Base-by-base conservation (phyloP, 2,329 filamentous ascomycete genomes). In the Fusarium setosum region DNA sequence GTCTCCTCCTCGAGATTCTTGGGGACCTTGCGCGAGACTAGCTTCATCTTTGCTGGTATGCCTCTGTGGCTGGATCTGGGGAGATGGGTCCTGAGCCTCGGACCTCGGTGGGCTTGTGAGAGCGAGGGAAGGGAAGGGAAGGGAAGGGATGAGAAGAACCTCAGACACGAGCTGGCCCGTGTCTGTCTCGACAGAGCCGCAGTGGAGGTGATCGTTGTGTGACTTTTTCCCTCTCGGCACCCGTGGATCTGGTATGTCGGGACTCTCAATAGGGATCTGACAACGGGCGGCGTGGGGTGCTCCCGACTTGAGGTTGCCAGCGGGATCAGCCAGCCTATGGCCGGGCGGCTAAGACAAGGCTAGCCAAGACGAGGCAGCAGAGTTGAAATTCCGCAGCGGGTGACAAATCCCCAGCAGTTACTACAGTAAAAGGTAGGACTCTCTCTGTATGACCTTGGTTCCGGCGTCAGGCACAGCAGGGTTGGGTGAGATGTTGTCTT, bases 1-100 rank as follows among this genome's bases (percentile, higher is more conserved):
- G 76, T 75, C 71, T 81, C 77, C 56, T 79, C 78, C 72, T 77
- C 76, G 45, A 79, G 67, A n/a, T 75, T 73, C 40, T 77, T 76
- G 51, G 77, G 74, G 44, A 77, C 68, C 61, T 76, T 76, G 49
- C 77, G 76, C 38, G 75, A 73, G 50, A 79, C 69, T 50, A 81
- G 72, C 75, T 81, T 81, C 80, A 82, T 81, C 13, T 55, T n/a
- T 62, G 47, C 32, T 50, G 62, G 61, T 15, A 35, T 57, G 56
- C 29, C 51, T 37, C 44, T 53, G 60, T 63, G 65, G 45, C 57
- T 68, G 59, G 58, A 57, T 49, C 37, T 58, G 53, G 41, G 24
- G 37, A 49, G 51, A 49, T 48, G 37, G 37, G 49, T 32, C 20
- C 29, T 20, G 12, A 42, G 47, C 58, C 65, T 68, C 58, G 62